Evolutionary conservation across 140 eudicot genomes (phyloP).

Genomic region (Cichorium intybus): DNA sequence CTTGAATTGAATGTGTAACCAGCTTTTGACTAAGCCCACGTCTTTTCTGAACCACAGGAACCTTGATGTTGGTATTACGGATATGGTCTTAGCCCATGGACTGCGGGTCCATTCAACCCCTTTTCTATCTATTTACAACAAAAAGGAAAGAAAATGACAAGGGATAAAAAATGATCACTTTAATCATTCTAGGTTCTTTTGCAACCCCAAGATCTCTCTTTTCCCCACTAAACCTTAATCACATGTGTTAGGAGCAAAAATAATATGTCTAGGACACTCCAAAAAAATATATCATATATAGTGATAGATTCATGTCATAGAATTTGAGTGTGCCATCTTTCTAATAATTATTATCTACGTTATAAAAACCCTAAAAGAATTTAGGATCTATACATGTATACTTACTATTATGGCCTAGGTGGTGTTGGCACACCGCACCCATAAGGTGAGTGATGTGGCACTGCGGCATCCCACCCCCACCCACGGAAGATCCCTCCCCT

Average conservation of each 20-base stretch:
- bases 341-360: too few species aligned
- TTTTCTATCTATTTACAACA: constrained; percentile 17
- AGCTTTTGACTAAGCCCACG: constrained; percentile 36
- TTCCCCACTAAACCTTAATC: constrained; percentile 11
- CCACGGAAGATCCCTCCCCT: too few species aligned
- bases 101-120: constrained; percentile 15
- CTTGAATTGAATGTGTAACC: constrained; percentile 8
- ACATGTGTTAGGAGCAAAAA: constrained; percentile 20
- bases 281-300: neutral
- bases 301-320: neutral
- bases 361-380: too few species aligned
- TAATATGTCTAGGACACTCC: neutral
- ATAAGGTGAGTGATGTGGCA: too few species aligned
- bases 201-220: neutral
- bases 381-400: neutral
- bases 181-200: constrained; percentile 13
- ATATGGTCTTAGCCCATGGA: constrained; percentile 27
- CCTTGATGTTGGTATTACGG: constrained; percentile 15
- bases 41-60: constrained; percentile 23
- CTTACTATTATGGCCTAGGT: too few species aligned
- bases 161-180: neutral
- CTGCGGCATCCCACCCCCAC: too few species aligned
- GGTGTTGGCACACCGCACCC: too few species aligned
- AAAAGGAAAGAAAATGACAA: constrained; percentile 30
- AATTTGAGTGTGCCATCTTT: too few species aligned